phyloP scores from a whole-genome alignment of 2,329 filamentous ascomycete genomes.

The Colletotrichum sp. region DNA sequence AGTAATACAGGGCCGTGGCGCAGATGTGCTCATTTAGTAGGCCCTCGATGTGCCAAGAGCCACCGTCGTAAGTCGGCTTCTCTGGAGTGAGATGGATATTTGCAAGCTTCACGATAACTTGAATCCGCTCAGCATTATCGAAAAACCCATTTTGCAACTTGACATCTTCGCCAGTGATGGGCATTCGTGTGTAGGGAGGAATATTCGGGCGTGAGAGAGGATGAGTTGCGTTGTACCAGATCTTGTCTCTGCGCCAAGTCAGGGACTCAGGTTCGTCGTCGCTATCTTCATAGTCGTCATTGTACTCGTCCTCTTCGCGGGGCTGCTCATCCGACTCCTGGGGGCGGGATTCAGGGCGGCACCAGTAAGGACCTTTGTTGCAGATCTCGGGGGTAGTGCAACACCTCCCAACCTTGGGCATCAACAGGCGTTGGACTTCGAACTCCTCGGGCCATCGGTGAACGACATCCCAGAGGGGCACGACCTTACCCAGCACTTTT shows the following conservation, averaged over 20 bases:
- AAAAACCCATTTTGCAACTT: slow-evolving; percentile 33
- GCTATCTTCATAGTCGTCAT: background rate
- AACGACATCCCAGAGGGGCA: slow-evolving; percentile 51
- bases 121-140: slow-evolving; percentile 42
- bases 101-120: slow-evolving; percentile 69
- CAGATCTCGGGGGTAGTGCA: slow-evolving; percentile 28
- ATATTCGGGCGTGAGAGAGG: slow-evolving; percentile 16
- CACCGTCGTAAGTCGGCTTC: slow-evolving; percentile 57
- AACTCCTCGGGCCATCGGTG: slow-evolving; percentile 36
- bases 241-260: slow-evolving; percentile 19
- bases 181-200: background rate
- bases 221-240: slow-evolving; percentile 35
- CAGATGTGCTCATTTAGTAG: slow-evolving; percentile 67
- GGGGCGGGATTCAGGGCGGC: slow-evolving; percentile 25
- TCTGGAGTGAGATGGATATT: slow-evolving; percentile 66
- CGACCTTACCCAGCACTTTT: slow-evolving; percentile 40
- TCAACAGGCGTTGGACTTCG: slow-evolving; percentile 28
- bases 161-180: background rate
- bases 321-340: slow-evolving; percentile 28
- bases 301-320: slow-evolving; percentile 22
- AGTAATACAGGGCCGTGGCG: slow-evolving; percentile 68
- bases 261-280: slow-evolving; percentile 22
- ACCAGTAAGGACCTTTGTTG: background rate
- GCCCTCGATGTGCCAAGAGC: slow-evolving; percentile 62
- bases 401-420: background rate